phyloP scores from a whole-genome alignment of 495 filamentous ascomycete genomes.

The Cenococcum geophilum region DNA sequence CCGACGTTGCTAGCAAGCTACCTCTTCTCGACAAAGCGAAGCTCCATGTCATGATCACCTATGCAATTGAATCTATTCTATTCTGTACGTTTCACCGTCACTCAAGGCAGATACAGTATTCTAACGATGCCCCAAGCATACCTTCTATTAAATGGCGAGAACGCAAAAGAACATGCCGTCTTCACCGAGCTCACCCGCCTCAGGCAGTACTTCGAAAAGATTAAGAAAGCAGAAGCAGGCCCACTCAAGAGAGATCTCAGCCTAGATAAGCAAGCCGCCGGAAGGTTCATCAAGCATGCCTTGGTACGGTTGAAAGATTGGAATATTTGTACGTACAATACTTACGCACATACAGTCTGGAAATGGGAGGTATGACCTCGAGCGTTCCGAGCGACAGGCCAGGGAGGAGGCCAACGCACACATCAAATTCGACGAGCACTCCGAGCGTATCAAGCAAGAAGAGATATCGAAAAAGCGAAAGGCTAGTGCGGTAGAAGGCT shows the following conservation, averaged over 20 bases:
- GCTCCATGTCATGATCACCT: conserved; percentile 74
- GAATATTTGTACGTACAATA: not conserved
- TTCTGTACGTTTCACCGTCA: conserved; percentile 57
- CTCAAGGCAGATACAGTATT: not conserved
- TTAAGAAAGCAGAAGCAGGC: conserved; percentile 58
- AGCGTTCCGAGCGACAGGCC: not conserved
- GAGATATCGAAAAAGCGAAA: not conserved
- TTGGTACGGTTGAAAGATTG: conserved; percentile 41
- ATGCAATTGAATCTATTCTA: conserved; percentile 84
- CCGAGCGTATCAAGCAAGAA: conserved; percentile 1
- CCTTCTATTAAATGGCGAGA: conserved; percentile 68
- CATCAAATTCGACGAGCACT: not conserved
- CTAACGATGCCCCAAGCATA: conserved; percentile 36
- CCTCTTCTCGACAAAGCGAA: conserved; percentile 92
- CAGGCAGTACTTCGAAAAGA: conserved; percentile 89
- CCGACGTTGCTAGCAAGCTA: conserved; percentile 65
- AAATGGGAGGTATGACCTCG: conserved; percentile 1
- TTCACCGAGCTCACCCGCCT: conserved; percentile 78
- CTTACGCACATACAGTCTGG: not conserved
- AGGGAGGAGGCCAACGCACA: not conserved
- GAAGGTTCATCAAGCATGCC: conserved; percentile 72
- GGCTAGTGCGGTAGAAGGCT: not conserved
- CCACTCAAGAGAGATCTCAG: conserved; percentile 46
- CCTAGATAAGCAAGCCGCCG: conserved; percentile 75
- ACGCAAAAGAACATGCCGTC: conserved; percentile 77